Conservation (phyloP, 768 basidiomycete genomes). For the Rickenella mellea region DNA sequence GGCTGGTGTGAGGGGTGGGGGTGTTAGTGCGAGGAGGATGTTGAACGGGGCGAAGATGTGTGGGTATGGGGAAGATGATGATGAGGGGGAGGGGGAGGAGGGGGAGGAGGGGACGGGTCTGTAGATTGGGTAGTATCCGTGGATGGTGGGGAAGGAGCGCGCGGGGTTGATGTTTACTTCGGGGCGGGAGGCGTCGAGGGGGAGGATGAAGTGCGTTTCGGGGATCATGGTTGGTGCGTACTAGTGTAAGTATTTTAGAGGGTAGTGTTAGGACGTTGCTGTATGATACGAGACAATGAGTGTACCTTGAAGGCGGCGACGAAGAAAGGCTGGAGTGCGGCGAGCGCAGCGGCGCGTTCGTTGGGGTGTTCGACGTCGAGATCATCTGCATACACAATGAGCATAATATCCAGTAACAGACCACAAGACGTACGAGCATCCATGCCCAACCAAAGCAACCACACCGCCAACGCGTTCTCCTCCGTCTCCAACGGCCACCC, state of each 20-base stretch:
- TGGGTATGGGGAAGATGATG: neutral
- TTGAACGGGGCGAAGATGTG: slow-evolving; percentile 9
- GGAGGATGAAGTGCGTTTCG: slow-evolving; percentile 33
- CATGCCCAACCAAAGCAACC: slow-evolving; percentile 38
- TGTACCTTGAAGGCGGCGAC: slow-evolving; percentile 1
- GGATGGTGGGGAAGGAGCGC: neutral
- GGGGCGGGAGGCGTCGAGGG: slow-evolving; percentile 26
- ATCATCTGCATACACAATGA: slow-evolving; percentile 4
- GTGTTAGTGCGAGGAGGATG: slow-evolving; percentile 32
- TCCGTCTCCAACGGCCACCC: slow-evolving; percentile 43
- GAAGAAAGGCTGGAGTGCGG: neutral
- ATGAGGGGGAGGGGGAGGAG: neutral
- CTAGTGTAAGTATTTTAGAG: slow-evolving; percentile 22
- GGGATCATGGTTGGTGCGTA: slow-evolving; percentile 33
- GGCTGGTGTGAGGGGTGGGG: slow-evolving; percentile 30
- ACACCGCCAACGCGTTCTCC: slow-evolving; percentile 34
- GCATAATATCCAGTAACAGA: slow-evolving; percentile 34
- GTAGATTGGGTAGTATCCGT: neutral
- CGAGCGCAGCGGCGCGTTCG: neutral
- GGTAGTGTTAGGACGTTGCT: neutral
- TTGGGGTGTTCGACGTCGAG: slow-evolving; percentile 8
- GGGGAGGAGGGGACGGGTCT: neutral
- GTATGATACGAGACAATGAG: neutral
- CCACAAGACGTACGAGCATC: slow-evolving; percentile 28
- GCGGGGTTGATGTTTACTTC: slow-evolving; percentile 15